phyloP scores from a whole-genome alignment of 2,329 filamentous ascomycete species.

The Talaromyces sp. region DNA sequence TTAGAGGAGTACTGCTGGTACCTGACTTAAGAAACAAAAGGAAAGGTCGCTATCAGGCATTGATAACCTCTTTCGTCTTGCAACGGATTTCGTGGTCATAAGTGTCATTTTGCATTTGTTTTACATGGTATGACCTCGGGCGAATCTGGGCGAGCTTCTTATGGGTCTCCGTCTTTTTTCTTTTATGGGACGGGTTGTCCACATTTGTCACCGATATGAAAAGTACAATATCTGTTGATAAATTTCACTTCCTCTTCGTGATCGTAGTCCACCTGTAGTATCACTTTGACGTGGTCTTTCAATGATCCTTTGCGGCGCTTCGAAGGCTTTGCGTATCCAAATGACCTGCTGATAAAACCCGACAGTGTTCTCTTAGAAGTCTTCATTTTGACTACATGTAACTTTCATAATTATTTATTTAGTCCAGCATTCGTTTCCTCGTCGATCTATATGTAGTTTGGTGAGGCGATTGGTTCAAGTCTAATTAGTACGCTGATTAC shows the following conservation, averaged over 20 bases:
- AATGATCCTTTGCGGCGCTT: not conserved
- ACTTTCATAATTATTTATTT: not conserved
- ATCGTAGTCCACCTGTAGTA: not conserved
- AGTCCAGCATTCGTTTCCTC: not conserved
- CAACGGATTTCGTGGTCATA: slow-evolving; percentile 13
- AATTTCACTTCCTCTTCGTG: not conserved
- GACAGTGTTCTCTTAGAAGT: not conserved
- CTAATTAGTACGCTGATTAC: too few species aligned
- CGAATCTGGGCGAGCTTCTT: slow-evolving; percentile 15
- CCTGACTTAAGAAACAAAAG: slow-evolving; percentile 15
- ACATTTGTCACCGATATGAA: slow-evolving; percentile 12
- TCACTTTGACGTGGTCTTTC: not conserved
- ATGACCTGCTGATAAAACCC: not conserved
- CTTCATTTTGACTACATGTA: too few species aligned
- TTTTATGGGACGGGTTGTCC: slow-evolving; percentile 11
- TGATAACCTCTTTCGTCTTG: slow-evolving; percentile 19
- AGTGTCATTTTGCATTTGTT: slow-evolving; percentile 11
- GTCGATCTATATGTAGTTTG: not conserved
- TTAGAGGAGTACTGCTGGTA: slow-evolving; percentile 26
- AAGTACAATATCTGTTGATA: slow-evolving; percentile 14
- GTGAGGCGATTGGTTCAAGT: too few species aligned
- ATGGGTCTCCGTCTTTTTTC: slow-evolving; percentile 12
- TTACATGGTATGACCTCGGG: slow-evolving; percentile 12
- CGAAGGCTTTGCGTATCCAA: not conserved
- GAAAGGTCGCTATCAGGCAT: slow-evolving; percentile 26